These are phyloP conservation scores for Xanthoconium purpureum DNA, from an alignment of 768 basidiomycete species.

Conservation along the genomic window DNA sequence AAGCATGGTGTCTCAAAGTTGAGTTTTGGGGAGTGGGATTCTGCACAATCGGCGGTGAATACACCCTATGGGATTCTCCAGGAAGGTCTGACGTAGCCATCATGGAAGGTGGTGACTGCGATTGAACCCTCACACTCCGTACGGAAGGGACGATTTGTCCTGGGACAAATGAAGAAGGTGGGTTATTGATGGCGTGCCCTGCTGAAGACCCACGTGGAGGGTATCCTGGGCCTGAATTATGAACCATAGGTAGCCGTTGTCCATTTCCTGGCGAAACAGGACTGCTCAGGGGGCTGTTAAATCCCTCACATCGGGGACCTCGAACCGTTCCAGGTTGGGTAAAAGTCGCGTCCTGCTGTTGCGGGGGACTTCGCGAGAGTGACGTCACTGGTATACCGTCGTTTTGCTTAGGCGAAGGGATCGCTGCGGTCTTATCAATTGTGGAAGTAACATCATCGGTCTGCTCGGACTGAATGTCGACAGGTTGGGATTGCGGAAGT, in stretches of 20 bases:
- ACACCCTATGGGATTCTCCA: slow-evolving; percentile 13
- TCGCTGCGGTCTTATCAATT: neutral
- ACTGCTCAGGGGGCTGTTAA: neutral
- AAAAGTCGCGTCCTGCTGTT: slow-evolving; percentile 3
- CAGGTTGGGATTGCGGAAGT: slow-evolving; percentile 2
- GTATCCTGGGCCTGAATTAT: slow-evolving; percentile 17
- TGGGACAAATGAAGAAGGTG: slow-evolving; percentile 37
- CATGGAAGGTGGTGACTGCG: slow-evolving; percentile 23
- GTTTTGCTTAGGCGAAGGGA: slow-evolving; percentile 5
- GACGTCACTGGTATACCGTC: neutral
- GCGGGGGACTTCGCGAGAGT: slow-evolving; percentile 1
- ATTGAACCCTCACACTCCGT: slow-evolving; percentile 37
- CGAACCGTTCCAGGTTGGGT: slow-evolving; percentile 3
- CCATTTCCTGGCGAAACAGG: slow-evolving; percentile 6
- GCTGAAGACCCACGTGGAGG: slow-evolving; percentile 27
- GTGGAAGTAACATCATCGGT: neutral
- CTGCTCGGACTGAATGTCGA: neutral
- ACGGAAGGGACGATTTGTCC: slow-evolving; percentile 37
- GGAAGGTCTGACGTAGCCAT: slow-evolving; percentile 21
- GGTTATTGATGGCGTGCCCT: slow-evolving; percentile 9
- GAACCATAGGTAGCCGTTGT: slow-evolving; percentile 19
- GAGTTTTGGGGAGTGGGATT: slow-evolving; percentile 5
- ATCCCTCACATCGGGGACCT: slow-evolving; percentile 1
- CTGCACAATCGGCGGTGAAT: slow-evolving; percentile 17
- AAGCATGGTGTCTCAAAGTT: slow-evolving; percentile 20